Percentiles rank a stretch among this genome's conserved stretches.
Evolutionary conservation across 2,329 filamentous ascomycete species (phyloP).

Genomic region (Teratosphaeria pseudoeucalypti): DNA sequence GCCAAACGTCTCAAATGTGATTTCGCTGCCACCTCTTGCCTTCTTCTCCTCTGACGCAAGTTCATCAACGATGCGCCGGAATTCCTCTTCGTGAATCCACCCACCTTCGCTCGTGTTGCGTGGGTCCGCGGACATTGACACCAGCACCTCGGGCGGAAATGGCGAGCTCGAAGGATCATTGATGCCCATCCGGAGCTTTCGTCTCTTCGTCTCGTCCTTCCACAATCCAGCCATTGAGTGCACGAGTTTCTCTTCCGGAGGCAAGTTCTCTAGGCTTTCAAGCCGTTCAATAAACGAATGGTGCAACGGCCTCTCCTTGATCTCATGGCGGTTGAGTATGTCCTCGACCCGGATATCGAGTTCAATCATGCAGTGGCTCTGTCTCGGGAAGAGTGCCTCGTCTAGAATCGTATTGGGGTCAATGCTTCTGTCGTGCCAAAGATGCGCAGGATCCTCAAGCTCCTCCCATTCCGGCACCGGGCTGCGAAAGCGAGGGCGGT

Average conservation of each 20-base stretch:
- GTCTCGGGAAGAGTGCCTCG: slow-evolving; percentile 55
- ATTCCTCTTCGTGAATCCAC: slow-evolving; percentile 91
- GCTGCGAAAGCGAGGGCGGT: slow-evolving; percentile 62
- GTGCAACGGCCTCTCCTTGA: slow-evolving; percentile 69
- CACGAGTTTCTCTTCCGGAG: slow-evolving; percentile 67
- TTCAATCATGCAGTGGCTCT: slow-evolving; percentile 82
- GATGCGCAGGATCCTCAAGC: slow-evolving; percentile 50
- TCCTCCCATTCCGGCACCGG: slow-evolving; percentile 64
- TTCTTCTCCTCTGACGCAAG: slow-evolving; percentile 56
- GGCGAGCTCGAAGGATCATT: slow-evolving; percentile 54
- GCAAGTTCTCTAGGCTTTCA: slow-evolving; percentile 41
- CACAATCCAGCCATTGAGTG: slow-evolving; percentile 90
- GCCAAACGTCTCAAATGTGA: slow-evolving; percentile 59
- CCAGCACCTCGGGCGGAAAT: slow-evolving; percentile 68
- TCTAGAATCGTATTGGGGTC: slow-evolving; percentile 49
- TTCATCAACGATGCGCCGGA: slow-evolving; percentile 51
- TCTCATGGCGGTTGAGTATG: slow-evolving; percentile 69
- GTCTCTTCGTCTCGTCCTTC: slow-evolving; percentile 75
- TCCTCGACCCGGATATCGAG: slow-evolving; percentile 82
- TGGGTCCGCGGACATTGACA: slow-evolving; percentile 80
- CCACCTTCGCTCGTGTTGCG: slow-evolving; percentile 61
- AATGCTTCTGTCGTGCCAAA: slow-evolving; percentile 74
- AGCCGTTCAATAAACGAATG: slow-evolving; percentile 74
- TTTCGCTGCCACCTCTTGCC: slow-evolving; percentile 31
- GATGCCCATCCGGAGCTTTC: slow-evolving; percentile 61